phyloP scores from a whole-genome alignment of 495 filamentous ascomycete species.

The Cercophora scortea region DNA sequence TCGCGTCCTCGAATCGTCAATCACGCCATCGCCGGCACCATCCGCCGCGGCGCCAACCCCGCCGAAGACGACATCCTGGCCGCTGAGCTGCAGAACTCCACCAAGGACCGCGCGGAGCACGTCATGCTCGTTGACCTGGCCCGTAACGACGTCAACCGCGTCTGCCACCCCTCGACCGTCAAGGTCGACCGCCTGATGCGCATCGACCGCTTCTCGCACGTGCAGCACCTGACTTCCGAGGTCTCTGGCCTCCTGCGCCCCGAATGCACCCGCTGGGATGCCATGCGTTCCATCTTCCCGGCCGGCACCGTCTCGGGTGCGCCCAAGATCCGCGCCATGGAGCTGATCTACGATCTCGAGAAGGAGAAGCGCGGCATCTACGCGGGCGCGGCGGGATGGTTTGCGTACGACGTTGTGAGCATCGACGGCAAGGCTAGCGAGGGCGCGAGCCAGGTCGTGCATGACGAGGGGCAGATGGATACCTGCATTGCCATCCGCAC shows the following conservation, averaged over 20 bases:
- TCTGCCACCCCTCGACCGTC: constrained; percentile 85
- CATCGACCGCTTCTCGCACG: constrained; percentile 91
- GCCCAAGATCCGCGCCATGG: constrained; percentile 94
- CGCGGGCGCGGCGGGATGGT: constrained; percentile 94
- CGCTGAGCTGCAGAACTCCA: constrained; percentile 62
- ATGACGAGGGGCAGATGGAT: constrained; percentile 80
- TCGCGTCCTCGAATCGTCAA: constrained; percentile 77
- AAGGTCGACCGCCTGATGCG: constrained; percentile 91
- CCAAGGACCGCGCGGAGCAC: constrained; percentile 95
- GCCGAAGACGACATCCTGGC: constrained; percentile 79
- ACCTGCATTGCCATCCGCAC: constrained; percentile 97
- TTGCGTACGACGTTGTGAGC: constrained; percentile 53
- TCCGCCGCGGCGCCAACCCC: constrained; percentile 70
- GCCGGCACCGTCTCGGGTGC: constrained; percentile 91
- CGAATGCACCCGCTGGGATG: constrained; percentile 87
- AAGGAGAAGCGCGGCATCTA: constrained; percentile 90
- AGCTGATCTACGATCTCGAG: constrained; percentile 91
- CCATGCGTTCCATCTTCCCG: constrained; percentile 92
- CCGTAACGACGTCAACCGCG: constrained; percentile 91
- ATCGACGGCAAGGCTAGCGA: constrained; percentile 34
- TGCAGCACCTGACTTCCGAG: constrained; percentile 93
- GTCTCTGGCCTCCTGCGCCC: constrained; percentile 78
- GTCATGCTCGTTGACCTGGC: constrained; percentile 99
- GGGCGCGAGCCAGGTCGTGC: not conserved
- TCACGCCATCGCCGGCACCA: constrained; percentile 93